Evolutionary conservation across 1,284 basidiomycete species (phyloP), one percentile per base, ranked within the genome.

Genomic region (Austroboletus niveus): DNA sequence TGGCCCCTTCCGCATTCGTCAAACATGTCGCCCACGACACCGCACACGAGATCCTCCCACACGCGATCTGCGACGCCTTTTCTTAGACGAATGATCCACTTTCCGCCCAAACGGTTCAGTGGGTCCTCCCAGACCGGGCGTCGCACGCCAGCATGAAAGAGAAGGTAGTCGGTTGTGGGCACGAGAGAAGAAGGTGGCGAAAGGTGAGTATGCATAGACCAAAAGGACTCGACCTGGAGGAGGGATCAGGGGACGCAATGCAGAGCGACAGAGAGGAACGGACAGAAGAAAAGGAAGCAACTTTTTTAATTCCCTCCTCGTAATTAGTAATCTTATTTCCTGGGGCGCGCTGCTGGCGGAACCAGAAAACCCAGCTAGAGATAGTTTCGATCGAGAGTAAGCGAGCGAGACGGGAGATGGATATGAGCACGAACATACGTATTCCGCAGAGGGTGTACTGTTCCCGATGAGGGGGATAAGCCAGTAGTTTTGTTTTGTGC

Each of bases 101-200:
- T 94, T n/a, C 92, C 92, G 29, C 92, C 92, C n/a, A 80, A 69
- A 47, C 87, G 72, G 69, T 94, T 94, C 50, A 92, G 75, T 2
- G 90, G 89, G 69, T 94, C 92, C 68, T 94, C 92, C 92, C 92
- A 94, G 8, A 94, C 87, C 1, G 92, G 92, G 51, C 91, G 79
- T 31, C 83, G 84, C 48, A 94, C 76, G 44, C 85, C 87, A 4
- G 82, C 75, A 64, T 92, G 91, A 73, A 94, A 94, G 55, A 94
- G 78, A 45, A 94, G 81, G 57, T 90, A 90, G 69, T 92, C 89
- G 7, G 89, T 91, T 5, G 89, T 92, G 17, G 90, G 88, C 22
- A 80, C 74, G 29, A 91, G 76, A 8, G 76, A 74, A 4, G 87
- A 89, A 0, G 89, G 90, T 4, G 85, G 80, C 29, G 85, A 76